These are phyloP conservation scores for Amaranthus hypochondriacus DNA, from an alignment of 148 eudicot species.

Conservation along the genomic window DNA sequence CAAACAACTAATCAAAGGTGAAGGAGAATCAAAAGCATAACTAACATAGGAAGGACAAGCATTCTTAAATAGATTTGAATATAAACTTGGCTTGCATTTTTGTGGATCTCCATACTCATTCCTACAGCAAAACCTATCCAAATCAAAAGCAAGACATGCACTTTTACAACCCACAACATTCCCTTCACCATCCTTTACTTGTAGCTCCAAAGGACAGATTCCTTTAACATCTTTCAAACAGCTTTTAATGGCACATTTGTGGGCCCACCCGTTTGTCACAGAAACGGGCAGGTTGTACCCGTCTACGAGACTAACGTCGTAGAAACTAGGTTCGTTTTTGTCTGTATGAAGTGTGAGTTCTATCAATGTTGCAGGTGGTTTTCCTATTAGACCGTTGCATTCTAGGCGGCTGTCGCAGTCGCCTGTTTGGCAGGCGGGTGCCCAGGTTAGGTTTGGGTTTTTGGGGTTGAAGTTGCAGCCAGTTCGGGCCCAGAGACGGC, in stretches of 20 bases:
- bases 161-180: slow-evolving; percentile 71
- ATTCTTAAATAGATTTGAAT: slow-evolving; percentile 56
- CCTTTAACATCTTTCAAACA: slow-evolving; percentile 43
- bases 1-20: slow-evolving; percentile 52
- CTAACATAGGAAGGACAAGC: slow-evolving; percentile 63
- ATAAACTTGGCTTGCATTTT: slow-evolving; percentile 59
- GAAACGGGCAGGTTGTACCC: slow-evolving; percentile 68
- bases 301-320: slow-evolving; percentile 69
- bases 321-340: slow-evolving; percentile 48
- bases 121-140: slow-evolving; percentile 63
- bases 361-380: slow-evolving; percentile 60
- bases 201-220: slow-evolving; percentile 57
- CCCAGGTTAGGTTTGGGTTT: slow-evolving; percentile 12
- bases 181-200: slow-evolving; percentile 30
- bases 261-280: slow-evolving; percentile 23
- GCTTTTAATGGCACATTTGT: slow-evolving; percentile 42
- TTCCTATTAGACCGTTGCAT: slow-evolving; percentile 55
- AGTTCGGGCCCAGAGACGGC: slow-evolving; percentile 74
- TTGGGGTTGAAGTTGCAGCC: slow-evolving; percentile 44
- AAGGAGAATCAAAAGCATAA: slow-evolving; percentile 55
- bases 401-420: slow-evolving; percentile 53
- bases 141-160: slow-evolving; percentile 59
- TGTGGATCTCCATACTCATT: slow-evolving; percentile 50
- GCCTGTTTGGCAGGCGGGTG: slow-evolving; percentile 55
- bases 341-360: slow-evolving; percentile 47